A percentile compares a stretch with the other conserved stretches of the same genome.
These are phyloP conservation scores for Diplosphaera chodatii DNA, from an alignment of 139 green algal species.

Conservation along the genomic window DNA sequence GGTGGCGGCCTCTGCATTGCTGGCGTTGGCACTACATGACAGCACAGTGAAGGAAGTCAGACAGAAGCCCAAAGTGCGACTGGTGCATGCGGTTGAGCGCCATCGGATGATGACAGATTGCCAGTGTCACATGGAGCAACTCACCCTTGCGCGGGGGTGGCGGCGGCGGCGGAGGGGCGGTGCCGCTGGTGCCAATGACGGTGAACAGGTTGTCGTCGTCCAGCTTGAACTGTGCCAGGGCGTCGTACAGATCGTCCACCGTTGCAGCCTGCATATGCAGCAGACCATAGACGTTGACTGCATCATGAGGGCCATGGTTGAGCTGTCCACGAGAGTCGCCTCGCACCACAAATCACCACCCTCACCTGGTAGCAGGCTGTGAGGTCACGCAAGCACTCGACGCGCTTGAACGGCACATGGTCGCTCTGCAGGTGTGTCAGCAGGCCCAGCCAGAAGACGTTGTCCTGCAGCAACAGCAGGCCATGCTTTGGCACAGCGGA, in stretches of 20 bases:
- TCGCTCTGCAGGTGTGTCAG: slow-evolving; percentile 87
- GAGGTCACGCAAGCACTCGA: slow-evolving; percentile 86
- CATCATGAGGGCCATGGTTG: too few relatives aligned
- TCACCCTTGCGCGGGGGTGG: neutral
- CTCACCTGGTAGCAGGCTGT: slow-evolving; percentile 72
- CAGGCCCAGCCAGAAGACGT: slow-evolving; percentile 88
- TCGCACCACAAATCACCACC: too few relatives aligned
- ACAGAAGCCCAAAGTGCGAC: neutral
- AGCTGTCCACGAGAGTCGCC: too few relatives aligned
- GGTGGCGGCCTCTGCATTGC: neutral
- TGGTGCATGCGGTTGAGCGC: too few relatives aligned
- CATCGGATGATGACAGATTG: too few relatives aligned
- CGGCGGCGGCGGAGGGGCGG: slow-evolving; percentile 1
- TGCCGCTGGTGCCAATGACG: slow-evolving; percentile 71
- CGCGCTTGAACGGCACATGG: slow-evolving; percentile 73
- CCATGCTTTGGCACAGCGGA: too few relatives aligned
- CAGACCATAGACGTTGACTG: too few relatives aligned
- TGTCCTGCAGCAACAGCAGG: too few relatives aligned
- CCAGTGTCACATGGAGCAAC: neutral
- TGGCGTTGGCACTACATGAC: neutral
- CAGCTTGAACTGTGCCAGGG: slow-evolving; percentile 71
- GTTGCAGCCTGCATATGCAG: slow-evolving; percentile 43
- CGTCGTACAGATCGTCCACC: slow-evolving; percentile 84
- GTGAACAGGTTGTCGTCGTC: slow-evolving; percentile 57
- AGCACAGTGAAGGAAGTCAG: too few relatives aligned